Evolutionary conservation across 2,329 filamentous ascomycete genomes (phyloP), one percentile per base, ranked within the genome.

Genomic region (Xylaria sp.): DNA sequence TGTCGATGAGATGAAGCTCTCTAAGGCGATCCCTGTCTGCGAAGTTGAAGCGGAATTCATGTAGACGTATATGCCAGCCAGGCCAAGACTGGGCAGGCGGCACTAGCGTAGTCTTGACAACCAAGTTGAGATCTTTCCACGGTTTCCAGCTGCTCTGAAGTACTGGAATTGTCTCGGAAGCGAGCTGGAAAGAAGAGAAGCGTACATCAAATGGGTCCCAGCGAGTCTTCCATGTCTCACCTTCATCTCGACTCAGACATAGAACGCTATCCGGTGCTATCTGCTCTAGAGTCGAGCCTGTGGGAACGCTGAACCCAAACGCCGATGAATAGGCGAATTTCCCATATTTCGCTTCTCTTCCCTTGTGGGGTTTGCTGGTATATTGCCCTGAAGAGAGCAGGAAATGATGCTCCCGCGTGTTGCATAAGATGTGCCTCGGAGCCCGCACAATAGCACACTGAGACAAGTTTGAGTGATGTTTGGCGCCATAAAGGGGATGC

Each of bases 91-190:
- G 46, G 2, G 25, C 18, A 18, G 46, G 46, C 10, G 46, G 13
- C 7, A 50, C 46, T 4, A 50, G 13, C 9, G 46, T 50, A 30
- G 46, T 50, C 13, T 50, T 50, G 13, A 50, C 13, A 4, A 50
- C 46, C 10, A 50, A 1, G 5, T 9, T 30, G 13, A 28, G 12
- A 50, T 50, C 46, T 50, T 30, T 50, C 46, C 46, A 50, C 6
- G 46, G 46, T 50, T 50, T 50, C 46, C 46, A 50, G 46, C 46
- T 50, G 9, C 46, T 50, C 8, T 50, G 46, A 6, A 50, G 46
- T 30, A 50, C 46, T 28, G 46, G 46, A 10, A 30, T 28, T 9
- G 7, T 18, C 23, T 50, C 46, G 46, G 13, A 28, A 18, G 23
- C 46, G 15, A 50, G 46, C 46, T 28, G 13, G 2, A 50, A 9